Evolutionary conservation across 2,329 filamentous ascomycete genomes (phyloP).

Genomic region (Sclerotiophoma versabilis): DNA sequence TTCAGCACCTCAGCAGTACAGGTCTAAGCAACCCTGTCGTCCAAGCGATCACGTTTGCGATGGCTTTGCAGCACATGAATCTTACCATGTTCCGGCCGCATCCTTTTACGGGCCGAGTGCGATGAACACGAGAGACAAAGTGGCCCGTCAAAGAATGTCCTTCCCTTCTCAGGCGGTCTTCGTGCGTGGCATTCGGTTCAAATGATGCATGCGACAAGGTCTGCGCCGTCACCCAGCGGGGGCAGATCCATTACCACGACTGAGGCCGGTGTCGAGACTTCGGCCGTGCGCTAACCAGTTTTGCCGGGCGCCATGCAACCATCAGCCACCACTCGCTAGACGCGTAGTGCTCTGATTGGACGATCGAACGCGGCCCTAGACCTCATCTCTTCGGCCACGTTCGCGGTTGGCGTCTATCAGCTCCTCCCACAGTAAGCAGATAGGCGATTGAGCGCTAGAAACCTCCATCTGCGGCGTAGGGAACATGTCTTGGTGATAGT

Average conservation of each 20-base stretch:
- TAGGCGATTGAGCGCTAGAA: neutral
- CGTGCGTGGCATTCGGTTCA: slow-evolving; percentile 10
- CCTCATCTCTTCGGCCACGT: slow-evolving; percentile 24
- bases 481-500: neutral
- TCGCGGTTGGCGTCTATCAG: slow-evolving; percentile 26
- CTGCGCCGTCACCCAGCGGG: slow-evolving; percentile 17
- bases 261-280: slow-evolving; percentile 15
- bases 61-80: neutral
- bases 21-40: neutral
- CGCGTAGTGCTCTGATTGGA: slow-evolving; percentile 24
- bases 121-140: neutral
- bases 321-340: slow-evolving; percentile 26
- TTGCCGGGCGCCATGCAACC: slow-evolving; percentile 13
- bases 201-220: slow-evolving; percentile 15
- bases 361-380: slow-evolving; percentile 12
- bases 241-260: slow-evolving; percentile 13
- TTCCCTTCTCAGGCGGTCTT: slow-evolving; percentile 2
- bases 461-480: neutral
- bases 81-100: slow-evolving; percentile 9
- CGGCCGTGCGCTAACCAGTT: slow-evolving; percentile 18
- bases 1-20: neutral
- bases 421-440: slow-evolving; percentile 10
- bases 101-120: slow-evolving; percentile 11
- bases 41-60: neutral
- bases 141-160: neutral